Percentiles rank a stretch among this genome's conserved stretches.
Evolutionary conservation across 495 filamentous ascomycete genomes (phyloP).

Genomic region (Neurospora sp.): DNA sequence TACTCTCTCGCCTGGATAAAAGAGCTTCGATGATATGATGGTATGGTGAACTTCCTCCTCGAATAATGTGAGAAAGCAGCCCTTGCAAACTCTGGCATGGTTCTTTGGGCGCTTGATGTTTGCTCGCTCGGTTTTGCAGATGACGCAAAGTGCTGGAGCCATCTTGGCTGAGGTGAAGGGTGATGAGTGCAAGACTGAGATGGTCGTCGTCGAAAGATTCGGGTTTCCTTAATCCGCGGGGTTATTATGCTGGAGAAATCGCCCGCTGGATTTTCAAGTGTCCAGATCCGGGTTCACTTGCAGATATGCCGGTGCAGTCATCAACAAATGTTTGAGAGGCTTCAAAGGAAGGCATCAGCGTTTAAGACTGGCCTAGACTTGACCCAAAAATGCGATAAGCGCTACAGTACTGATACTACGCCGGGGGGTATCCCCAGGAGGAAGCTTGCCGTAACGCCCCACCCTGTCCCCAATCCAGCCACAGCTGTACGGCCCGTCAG

Average conservation of each 20-base stretch:
- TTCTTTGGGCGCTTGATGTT: conserved; percentile 92
- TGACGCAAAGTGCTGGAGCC: conserved; percentile 52
- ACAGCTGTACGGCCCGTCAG: conserved; percentile 2
- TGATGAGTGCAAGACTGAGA: not conserved
- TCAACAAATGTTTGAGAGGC: not conserved
- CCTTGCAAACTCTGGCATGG: conserved; percentile 79
- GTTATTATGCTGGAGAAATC: not conserved
- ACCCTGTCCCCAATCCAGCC: not conserved
- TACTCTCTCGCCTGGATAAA: conserved; percentile 73
- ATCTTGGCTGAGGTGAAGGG: conserved; percentile 17
- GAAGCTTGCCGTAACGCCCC: not conserved
- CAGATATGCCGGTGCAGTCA: not conserved
- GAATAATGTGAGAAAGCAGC: conserved; percentile 78
- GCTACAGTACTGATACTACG: not conserved
- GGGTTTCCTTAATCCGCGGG: not conserved
- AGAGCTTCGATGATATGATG: conserved; percentile 67
- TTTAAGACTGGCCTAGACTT: not conserved
- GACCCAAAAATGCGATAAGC: not conserved
- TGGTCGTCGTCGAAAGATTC: not conserved
- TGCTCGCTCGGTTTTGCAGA: conserved; percentile 67
- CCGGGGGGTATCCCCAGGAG: not conserved
- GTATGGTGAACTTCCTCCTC: conserved; percentile 92
- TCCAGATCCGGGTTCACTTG: not conserved
- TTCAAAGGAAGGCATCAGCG: not conserved
- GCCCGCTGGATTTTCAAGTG: not conserved